phyloP scores from a whole-genome alignment of 139 green algal genomes.

The Coelastrella sp. region DNA sequence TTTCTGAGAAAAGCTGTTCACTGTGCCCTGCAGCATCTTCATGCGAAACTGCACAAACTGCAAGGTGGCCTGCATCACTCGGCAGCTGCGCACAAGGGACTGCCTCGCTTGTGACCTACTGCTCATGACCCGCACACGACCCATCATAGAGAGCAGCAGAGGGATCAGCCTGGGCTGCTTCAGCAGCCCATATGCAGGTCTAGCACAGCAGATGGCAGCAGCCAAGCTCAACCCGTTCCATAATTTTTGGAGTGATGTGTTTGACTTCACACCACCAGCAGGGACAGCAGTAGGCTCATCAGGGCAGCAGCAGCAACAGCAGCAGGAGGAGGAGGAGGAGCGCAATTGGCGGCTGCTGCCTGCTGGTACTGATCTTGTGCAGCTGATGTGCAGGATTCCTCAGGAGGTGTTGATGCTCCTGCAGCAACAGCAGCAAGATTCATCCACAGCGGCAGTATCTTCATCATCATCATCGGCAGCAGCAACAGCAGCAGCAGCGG shows the following conservation, averaged over 20 bases:
- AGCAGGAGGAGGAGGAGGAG: background rate
- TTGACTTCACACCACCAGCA: conserved; percentile 76
- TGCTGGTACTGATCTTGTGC: background rate
- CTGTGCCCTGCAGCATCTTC: conserved; percentile 65
- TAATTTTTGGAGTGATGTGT: conserved; percentile 78
- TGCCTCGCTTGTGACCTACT: conserved; percentile 55
- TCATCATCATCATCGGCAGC: background rate
- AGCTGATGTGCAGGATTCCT: background rate
- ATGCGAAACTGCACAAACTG: conserved; percentile 71
- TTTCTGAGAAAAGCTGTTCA: too few relatives aligned
- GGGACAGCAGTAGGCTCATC: background rate
- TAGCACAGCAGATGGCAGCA: conserved; percentile 58
- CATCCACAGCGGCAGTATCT: background rate
- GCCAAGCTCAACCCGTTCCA: conserved; percentile 57
- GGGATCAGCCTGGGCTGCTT: conserved; percentile 69
- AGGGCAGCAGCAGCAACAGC: background rate
- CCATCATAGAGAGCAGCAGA: conserved; percentile 72
- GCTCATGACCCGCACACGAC: conserved; percentile 70
- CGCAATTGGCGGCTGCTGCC: conserved; percentile 15
- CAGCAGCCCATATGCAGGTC: conserved; percentile 62
- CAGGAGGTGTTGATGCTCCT: background rate
- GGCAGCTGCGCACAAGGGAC: conserved; percentile 67
- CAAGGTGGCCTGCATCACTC: conserved; percentile 58
- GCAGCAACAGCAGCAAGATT: background rate
- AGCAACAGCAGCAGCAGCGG: background rate